Percentiles rank a stretch among this genome's conserved stretches.
phyloP scores from a whole-genome alignment of 83 land plant genomes.

The Isoetes engelmannii region DNA sequence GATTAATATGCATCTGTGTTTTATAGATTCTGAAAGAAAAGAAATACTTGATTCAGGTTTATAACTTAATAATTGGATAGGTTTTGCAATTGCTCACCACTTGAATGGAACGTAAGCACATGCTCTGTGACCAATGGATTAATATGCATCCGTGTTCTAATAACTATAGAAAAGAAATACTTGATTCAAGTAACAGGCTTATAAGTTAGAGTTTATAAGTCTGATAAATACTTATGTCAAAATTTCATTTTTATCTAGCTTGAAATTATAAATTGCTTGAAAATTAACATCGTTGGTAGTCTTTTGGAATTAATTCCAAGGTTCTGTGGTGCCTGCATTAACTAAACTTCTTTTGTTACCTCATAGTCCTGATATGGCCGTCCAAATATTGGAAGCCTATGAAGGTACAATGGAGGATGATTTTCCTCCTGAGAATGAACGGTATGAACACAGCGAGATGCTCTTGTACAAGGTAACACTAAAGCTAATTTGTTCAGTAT shows the following conservation, averaged over 20 bases:
- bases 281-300: too few relatives aligned
- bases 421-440: slow-evolving; percentile 58
- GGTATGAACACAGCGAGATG: slow-evolving; percentile 95
- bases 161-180: not conserved
- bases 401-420: slow-evolving; percentile 94
- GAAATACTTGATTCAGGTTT: not conserved
- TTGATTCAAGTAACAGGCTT: too few relatives aligned
- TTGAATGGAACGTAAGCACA: slow-evolving; percentile 56
- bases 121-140: not conserved
- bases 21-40: not conserved
- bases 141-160: not conserved
- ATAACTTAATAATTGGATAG: slow-evolving; percentile 96
- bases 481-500: not conserved
- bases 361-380: slow-evolving; percentile 58
- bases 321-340: too few relatives aligned
- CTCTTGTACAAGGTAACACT: slow-evolving; percentile 71
- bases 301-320: too few relatives aligned
- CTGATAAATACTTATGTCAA: too few relatives aligned
- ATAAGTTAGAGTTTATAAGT: too few relatives aligned
- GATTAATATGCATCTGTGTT: not conserved
- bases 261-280: too few relatives aligned
- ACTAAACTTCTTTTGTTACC: too few relatives aligned
- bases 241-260: too few relatives aligned
- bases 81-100: slow-evolving; percentile 90
- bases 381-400: slow-evolving; percentile 78